phyloP scores from a whole-genome alignment of 495 filamentous ascomycete genomes.

The Letharia columbiana region DNA sequence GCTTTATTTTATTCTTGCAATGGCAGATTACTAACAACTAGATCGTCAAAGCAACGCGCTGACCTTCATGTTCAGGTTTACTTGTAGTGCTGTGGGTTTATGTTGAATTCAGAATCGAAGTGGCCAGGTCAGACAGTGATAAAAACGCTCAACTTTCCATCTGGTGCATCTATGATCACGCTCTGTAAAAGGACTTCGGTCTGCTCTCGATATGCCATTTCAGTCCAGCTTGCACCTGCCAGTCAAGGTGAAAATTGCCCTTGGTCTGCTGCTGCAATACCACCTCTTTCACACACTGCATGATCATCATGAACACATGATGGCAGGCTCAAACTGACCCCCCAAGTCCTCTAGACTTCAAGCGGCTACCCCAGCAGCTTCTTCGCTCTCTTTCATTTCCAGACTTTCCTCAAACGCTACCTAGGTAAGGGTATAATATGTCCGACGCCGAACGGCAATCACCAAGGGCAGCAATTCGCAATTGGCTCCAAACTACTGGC shows the following conservation, averaged over 20 bases:
- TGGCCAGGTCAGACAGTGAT: not conserved
- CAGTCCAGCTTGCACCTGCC: not conserved
- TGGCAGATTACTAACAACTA: too few relatives aligned
- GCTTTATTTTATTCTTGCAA: too few relatives aligned
- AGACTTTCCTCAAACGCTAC: not conserved
- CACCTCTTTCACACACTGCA: not conserved
- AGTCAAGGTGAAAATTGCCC: not conserved
- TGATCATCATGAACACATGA: too few relatives aligned
- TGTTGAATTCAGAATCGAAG: not conserved
- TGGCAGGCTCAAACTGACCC: not conserved
- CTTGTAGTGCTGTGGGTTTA: not conserved
- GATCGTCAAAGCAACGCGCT: not conserved
- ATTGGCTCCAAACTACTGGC: constrained; percentile 18
- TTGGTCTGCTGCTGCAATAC: not conserved
- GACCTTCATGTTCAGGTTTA: not conserved
- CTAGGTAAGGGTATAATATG: constrained; percentile 8
- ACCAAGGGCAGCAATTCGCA: constrained; percentile 19
- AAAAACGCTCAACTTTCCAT: not conserved
- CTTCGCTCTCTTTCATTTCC: not conserved
- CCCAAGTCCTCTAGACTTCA: not conserved
- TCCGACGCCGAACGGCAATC: constrained; percentile 14
- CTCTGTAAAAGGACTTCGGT: not conserved
- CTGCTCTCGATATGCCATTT: not conserved
- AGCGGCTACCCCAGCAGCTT: not conserved
- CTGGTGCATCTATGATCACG: not conserved